Evolutionary conservation across 1,284 basidiomycete species (phyloP), one percentile per base, ranked within the genome.

Genomic region (Earliella scabrosa): DNA sequence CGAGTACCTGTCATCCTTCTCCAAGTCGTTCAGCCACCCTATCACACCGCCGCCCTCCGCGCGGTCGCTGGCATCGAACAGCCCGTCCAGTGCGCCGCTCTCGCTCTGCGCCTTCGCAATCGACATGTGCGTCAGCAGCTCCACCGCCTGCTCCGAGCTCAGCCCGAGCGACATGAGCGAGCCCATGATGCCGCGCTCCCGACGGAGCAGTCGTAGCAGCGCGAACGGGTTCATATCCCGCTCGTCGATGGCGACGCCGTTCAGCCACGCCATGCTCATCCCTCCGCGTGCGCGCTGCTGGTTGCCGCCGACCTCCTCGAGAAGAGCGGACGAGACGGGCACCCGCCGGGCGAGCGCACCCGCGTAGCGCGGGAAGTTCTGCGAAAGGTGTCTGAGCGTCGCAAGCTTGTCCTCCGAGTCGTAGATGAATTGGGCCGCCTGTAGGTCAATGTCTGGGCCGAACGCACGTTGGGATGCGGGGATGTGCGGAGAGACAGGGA

Each of bases 1-100:
- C 8, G 75, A 74, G 52, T 72, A 90, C 79, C 83, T 77, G n/a
- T 74, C 77, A 68, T 98, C 96, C 59, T 86, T 90, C 73, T 93
- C 89, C 23, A 98, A 73, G 72, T 98, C 89, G 71, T 98, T 98
- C 84, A 90, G 88, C 85, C 92, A 98, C 0, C 87, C 69, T 47
- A 97, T 83, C 2, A 89, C 80, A 14, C 77, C 81, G 0, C 89
- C 92, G 1, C 83, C 90, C 71, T 97, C 95, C 5, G 69, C 66
- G n/a, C 92, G 78, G 69, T 98, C 95, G 59, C 91, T 93, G 2
- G 93, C 90, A 71, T 97, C 95, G 49, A 95, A 89, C 10, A 96
- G 65, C 0, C 87, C 90, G 55, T 94, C 92, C 31, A 91, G 68
- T 4, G 82, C 77, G 49, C 81, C 84, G 2, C 73, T 68, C 44